phyloP scores from a whole-genome alignment of 2,329 filamentous ascomycete genomes.

The Westerdykella aurantiaca region DNA sequence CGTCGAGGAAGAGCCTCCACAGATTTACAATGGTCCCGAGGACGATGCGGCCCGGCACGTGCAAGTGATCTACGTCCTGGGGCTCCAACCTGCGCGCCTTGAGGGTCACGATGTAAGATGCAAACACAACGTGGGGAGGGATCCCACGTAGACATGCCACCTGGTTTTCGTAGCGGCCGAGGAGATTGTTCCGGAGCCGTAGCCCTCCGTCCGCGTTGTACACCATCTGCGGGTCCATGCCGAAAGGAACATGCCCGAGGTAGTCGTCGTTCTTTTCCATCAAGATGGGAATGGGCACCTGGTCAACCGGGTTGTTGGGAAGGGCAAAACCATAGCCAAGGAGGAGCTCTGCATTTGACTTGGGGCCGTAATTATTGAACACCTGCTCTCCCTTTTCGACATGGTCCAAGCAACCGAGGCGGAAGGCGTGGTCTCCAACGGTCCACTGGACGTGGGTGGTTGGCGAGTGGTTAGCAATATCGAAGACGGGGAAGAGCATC shows the following conservation, averaged over 20 bases:
- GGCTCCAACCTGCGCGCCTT: conserved; percentile 16
- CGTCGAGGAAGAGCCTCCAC: too few species aligned
- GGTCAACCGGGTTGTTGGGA: conserved; percentile 43
- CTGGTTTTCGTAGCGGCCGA: conserved; percentile 28
- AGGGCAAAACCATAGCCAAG: conserved; percentile 51
- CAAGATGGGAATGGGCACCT: conserved; percentile 39
- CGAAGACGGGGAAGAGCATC: conserved; percentile 47
- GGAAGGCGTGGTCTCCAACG: conserved; percentile 31
- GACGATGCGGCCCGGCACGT: neutral
- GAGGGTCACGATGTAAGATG: conserved; percentile 25
- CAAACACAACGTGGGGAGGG: conserved; percentile 29
- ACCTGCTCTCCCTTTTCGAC: conserved; percentile 39
- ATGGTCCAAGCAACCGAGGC: conserved; percentile 33
- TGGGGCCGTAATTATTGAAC: conserved; percentile 51
- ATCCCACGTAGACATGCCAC: conserved; percentile 30
- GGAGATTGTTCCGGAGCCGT: conserved; percentile 24
- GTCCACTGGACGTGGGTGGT: conserved; percentile 46
- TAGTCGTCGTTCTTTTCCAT: conserved; percentile 12
- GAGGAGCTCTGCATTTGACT: conserved; percentile 49
- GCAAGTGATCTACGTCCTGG: conserved; percentile 6
- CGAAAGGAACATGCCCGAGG: conserved; percentile 19
- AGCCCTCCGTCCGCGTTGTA: conserved; percentile 30
- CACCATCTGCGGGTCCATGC: conserved; percentile 20
- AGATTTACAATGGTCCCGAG: too few species aligned
- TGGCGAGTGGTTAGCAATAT: conserved; percentile 46